Base-by-base conservation (phyloP, 345 rosid species). In the Crucihimalaya himalaica region DNA sequence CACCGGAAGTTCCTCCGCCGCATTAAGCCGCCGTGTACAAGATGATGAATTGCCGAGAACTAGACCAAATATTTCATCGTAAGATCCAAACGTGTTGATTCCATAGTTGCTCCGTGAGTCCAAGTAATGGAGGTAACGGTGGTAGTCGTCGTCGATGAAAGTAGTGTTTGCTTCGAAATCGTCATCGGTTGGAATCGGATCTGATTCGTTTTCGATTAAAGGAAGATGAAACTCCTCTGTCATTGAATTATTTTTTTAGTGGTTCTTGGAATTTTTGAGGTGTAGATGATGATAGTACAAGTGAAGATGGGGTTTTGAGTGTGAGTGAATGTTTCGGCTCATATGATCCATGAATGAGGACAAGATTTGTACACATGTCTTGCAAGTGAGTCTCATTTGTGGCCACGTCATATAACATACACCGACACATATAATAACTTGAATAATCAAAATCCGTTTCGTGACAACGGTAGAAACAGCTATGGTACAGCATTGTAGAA, bases 161-260 rank as follows among this genome's bases (percentile, higher is more conserved):
- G 35, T 8, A 29, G 66, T 15, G 47, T 31, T 34, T 2, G 18
- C 57, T 23, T 57, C 55, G 18, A 71, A 35, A 48, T 59, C 75
- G n/a, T 59, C 75, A 23, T 59, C 48, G 13, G 9, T 46, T 8
- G 13, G 50, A n/a, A 21, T 5, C 0, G 31, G 70, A 5, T 62
- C 59, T 8, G 23, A 8, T 51, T 61, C 50, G 69, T 9, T 18
- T 8, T 47, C 29, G 2, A 16, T 10, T 27, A n/a, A 18, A 62
- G 76, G 52, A 37, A 71, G 76, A 71, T 62, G 69, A 71, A 62
- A 71, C 60, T 71, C 76, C 9, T 71, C 76, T 5, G 76, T 69
- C 76, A 71, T 72, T 20, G 75, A 34, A 28, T 45, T 15, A 28
- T 45, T 15, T 29, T 46, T 16, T 16, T 42, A 2, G n/a, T 6